A percentile compares a stretch with the other conserved stretches of the same genome.
phyloP scores from a whole-genome alignment of 768 basidiomycete species.

The Amyloporia xantha region DNA sequence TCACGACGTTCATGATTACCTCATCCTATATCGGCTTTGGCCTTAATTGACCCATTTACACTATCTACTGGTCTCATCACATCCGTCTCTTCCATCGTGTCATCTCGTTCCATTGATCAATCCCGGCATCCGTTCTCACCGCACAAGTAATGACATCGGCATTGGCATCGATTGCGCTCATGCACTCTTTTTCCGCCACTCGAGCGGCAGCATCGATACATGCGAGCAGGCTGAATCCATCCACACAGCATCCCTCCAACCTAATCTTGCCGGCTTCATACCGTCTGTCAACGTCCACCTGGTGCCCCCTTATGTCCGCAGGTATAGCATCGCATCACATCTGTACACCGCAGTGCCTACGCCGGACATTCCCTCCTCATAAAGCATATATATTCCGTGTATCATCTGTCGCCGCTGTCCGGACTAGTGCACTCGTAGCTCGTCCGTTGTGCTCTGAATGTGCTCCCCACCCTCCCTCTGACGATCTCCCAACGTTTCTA shows the following conservation, averaged over 20 bases:
- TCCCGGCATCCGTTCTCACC: neutral
- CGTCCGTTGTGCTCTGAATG: neutral
- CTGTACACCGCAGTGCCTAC: neutral
- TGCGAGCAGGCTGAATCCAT: too few species aligned
- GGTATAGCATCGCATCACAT: too few species aligned
- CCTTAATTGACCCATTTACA: conserved; percentile 3
- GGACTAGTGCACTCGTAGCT: neutral
- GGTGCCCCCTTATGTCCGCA: too few species aligned
- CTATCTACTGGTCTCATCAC: conserved; percentile 2
- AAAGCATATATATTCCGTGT: neutral
- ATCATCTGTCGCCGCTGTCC: neutral
- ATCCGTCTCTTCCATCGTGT: conserved; percentile 2
- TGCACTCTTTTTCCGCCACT: neutral
- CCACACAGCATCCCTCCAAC: neutral
- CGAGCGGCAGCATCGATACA: neutral
- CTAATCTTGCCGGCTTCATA: too few species aligned
- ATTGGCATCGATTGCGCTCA: neutral
- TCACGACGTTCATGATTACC: conserved; percentile 2
- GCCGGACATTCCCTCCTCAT: neutral
- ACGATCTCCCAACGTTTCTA: neutral
- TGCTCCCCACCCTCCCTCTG: neutral
- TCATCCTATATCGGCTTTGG: neutral
- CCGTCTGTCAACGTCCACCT: too few species aligned
- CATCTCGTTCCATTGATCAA: neutral
- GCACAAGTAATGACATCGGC: neutral